Evolutionary conservation across 2,329 filamentous ascomycete genomes (phyloP), one percentile per base, ranked within the genome.

Genomic region (Ascochyta clinopodiicola): DNA sequence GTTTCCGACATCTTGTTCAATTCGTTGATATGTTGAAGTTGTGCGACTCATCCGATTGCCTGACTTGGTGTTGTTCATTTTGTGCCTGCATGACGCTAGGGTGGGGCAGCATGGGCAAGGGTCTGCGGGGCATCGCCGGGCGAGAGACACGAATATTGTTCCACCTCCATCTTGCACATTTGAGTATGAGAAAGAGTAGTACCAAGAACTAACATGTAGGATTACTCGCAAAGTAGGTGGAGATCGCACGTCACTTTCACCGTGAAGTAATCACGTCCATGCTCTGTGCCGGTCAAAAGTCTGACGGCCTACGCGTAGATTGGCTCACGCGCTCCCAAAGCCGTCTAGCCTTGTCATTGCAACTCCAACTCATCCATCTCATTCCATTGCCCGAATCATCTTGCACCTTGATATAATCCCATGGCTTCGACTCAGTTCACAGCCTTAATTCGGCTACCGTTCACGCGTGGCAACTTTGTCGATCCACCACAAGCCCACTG

Each of bases 401-500:
- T 24, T n/a, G 45, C 37, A 44, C 34, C 32, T 17, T 25, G 36
- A 19, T 22, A 17, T 24, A 29, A 19, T 40, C 45, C 21, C 1
- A 74, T 74, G 72, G 58, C 68, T 37, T 55, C 60, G 2, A 58
- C 66, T 17, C 80, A 80, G 49, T 84, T 77, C 73, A 96, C 91
- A 13, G 88, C 96, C 56, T 91, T 96, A 69, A 86, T 99, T 61
- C 85, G 93, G 60, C 84, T 98, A n/a, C 95, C 95, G 22, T 96
- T 96, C 69, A 86, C 89, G 32, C 86, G 95, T 52, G 89, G 90
- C 36, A 87, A 90, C 68, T 99, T 99, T 78, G 85, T 93, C 59
- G 94, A 99, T 76, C 95, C 95, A 53, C 90, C 91, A 42, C 88
- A 89, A 62, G 88, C 95, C 51, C 86, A 92, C 75, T 99, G 95